Conservation (phyloP, 2,329 filamentous ascomycete genomes). For the Pochonia chlamydosporia region DNA sequence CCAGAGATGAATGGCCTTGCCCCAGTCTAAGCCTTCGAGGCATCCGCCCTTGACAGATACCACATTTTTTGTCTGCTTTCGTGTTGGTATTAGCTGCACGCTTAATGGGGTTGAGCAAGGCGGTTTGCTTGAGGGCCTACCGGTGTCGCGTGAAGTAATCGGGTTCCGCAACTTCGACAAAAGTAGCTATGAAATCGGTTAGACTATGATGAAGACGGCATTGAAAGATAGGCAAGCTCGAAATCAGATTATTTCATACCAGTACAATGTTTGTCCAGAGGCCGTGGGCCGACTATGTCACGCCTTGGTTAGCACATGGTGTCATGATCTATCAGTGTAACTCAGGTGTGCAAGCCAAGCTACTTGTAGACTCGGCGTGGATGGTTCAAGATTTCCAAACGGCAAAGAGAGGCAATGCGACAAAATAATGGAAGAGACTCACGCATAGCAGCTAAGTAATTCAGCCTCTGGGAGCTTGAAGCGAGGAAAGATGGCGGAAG, state of each 20-base stretch:
- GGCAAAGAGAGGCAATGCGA: neutral
- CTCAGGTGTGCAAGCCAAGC: too few relatives aligned
- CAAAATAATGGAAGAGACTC: constrained; percentile 20
- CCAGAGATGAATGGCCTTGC: constrained; percentile 59
- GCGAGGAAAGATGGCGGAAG: constrained; percentile 64
- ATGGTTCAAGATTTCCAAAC: neutral
- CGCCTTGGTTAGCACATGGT: too few relatives aligned
- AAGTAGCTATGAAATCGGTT: constrained; percentile 45
- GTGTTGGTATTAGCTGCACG: neutral
- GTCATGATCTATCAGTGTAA: neutral
- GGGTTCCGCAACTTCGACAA: constrained; percentile 59
- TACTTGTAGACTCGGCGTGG: too few relatives aligned
- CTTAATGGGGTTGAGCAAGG: neutral
- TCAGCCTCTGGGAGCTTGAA: constrained; percentile 50
- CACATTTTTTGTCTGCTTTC: constrained; percentile 30
- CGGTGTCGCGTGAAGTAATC: constrained; percentile 56
- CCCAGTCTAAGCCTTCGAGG: constrained; percentile 57
- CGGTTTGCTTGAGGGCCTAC: constrained; percentile 29
- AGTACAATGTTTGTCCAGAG: constrained; percentile 52
- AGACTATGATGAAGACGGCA: neutral
- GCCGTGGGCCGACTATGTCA: constrained; percentile 48
- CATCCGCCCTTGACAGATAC: constrained; percentile 64
- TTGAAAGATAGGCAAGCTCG: neutral
- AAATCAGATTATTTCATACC: constrained; percentile 30
- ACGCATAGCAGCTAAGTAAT: constrained; percentile 50